Percentiles rank a stretch among this genome's conserved stretches.
Conservation (phyloP, 2,329 filamentous ascomycete species). For the Epichloe sylvatica region DNA sequence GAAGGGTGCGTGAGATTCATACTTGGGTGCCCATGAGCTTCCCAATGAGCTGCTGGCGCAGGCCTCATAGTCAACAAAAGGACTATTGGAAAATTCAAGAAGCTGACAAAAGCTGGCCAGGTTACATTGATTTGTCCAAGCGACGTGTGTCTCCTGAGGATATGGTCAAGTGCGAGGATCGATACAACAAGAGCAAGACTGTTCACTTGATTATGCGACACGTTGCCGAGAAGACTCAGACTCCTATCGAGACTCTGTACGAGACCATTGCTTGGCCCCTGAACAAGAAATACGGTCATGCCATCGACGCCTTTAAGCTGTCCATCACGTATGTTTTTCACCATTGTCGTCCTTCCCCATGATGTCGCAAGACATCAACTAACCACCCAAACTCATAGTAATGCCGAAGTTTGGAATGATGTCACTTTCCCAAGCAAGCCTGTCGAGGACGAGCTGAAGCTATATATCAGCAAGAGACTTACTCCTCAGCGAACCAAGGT, state of each 20-base stretch:
- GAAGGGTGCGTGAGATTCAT: constrained; percentile 49
- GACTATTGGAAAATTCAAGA: constrained; percentile 6
- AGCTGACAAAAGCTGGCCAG: constrained; percentile 19
- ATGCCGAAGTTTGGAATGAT: constrained; percentile 91
- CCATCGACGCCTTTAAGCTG: constrained; percentile 96
- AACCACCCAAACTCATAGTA: constrained; percentile 35
- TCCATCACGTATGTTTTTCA: constrained; percentile 67
- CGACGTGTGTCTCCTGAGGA: constrained; percentile 95
- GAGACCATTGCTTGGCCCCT: constrained; percentile 92
- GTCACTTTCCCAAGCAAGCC: constrained; percentile 75
- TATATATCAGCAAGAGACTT: constrained; percentile 92
- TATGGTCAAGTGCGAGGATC: constrained; percentile 95
- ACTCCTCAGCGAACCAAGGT: constrained; percentile 99
- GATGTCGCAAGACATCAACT: neutral
- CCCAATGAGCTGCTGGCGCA: no score
- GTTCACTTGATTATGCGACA: constrained; percentile 98
- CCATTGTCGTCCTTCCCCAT: neutral
- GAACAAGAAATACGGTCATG: constrained; percentile 93
- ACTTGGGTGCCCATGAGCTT: neutral
- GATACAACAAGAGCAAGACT: constrained; percentile 99
- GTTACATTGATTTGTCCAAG: constrained; percentile 98
- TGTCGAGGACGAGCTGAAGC: constrained; percentile 78
- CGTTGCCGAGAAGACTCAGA: constrained; percentile 91
- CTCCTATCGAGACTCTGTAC: constrained; percentile 89
- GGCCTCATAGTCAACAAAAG: no score